Evolutionary conservation across 2,329 filamentous ascomycete species (phyloP), one percentile per base, ranked within the genome.

Genomic region (Colletotrichum neosansevieriae): DNA sequence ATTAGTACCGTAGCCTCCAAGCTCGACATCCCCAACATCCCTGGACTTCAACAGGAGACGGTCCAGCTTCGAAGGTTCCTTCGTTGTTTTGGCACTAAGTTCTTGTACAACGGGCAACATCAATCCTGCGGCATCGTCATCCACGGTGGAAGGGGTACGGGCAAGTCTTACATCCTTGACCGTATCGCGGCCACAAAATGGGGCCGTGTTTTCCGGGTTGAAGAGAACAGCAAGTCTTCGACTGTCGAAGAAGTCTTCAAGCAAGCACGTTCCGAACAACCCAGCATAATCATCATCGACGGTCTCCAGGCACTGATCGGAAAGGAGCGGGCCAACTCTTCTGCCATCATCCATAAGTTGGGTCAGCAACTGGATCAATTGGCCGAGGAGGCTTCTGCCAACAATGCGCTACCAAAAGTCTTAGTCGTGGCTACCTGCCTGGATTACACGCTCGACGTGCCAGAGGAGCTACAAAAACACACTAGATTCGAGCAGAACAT

Each of bases 131-230:
- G 89, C 0, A 85, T 96, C 40, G 84, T 96, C 24, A 83, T 98
- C 4, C 91, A 97, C 76, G 95, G 95, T 13, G 90, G 92, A 17
- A 88, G 89, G 70, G 94, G 95, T 11, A 97, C 93, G 0, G 95
- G 95, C 24, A 98, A 98, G 80, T 91, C 89, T 0, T 85, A 92
- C 71, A 82, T 98, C 0, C 81, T 98, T 1, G 78, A 91, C 15
- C 86, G 88, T 36, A 83, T 98, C 19, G 87, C 89, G 9, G 85
- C 83, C 6, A 88, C 89, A 0, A 86, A 85, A 66, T 97, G 94
- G 92, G 88, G 88, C 21, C 88, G 87, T 45, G 88, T 94, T 1
- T 86, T 92, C 71, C 85, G 82, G 62, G 81, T 94, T 61, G 82
- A 86, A 62, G 81, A 82, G 6, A 80, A 84, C 4, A 84, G 87